Base-by-base conservation (phyloP, 352 stramenopile species). In the Pythium aphanidermatum region DNA sequence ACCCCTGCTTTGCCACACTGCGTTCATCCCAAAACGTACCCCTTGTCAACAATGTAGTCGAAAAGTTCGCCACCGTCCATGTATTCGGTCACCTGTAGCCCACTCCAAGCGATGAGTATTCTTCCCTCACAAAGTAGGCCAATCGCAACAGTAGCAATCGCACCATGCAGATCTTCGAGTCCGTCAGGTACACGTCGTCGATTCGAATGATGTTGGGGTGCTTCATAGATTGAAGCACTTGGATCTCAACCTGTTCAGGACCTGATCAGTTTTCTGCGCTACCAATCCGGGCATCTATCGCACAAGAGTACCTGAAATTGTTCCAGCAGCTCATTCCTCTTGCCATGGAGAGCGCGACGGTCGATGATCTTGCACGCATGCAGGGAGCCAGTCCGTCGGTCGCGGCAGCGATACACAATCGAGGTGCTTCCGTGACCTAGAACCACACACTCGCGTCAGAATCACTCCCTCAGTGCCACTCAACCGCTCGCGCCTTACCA, bases 121-220 rank as follows among this genome's bases (percentile, higher is more conserved):
- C n/a, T n/a, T n/a, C n/a, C n/a, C n/a, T n/a, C n/a, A n/a, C n/a
- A n/a, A n/a, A n/a, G n/a, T n/a, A n/a, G n/a, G n/a, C n/a, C n/a
- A n/a, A n/a, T n/a, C n/a, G n/a, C n/a, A n/a, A n/a, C n/a, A n/a
- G n/a, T n/a, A n/a, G 5, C 50, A 44, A 27, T 21, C 37, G 19
- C 26, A 87, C 83, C 73, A 96, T 86, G 56, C 78, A 93, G 38
- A 96, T 88, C 54, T 88, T 86, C 3, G 70, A 79, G 36, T 87
- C 73, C 10, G 70, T 91, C 32, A 90, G 44, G 51, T 90, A 96
- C 9, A 95, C 80, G 45, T 92, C 80, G 45, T 92, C 71, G 39
- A 95, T 90, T 38, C 75, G 75, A 40, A 96, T 92, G 59, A 96
- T 95, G 50, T 95, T 94, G n/a, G 82, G 78, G 37, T 96, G 86